Evolutionary conservation across 1,139 yeast species (phyloP).

Genomic region (Waltiozyma sp.): DNA sequence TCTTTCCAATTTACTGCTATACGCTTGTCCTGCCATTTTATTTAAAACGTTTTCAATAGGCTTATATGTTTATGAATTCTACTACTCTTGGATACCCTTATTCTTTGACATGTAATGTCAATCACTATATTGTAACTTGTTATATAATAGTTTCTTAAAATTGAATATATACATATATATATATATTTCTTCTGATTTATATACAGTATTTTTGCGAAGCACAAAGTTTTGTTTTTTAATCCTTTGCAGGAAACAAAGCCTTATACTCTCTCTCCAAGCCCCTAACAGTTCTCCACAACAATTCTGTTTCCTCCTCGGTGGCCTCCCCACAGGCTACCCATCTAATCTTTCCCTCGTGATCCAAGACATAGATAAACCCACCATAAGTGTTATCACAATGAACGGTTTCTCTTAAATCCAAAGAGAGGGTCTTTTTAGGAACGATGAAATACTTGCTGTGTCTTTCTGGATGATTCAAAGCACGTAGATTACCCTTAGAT

Average conservation of each 20-base stretch:
- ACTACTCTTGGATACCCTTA: too few species aligned
- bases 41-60: too few species aligned
- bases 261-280: slow-evolving; percentile 26
- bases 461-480: slow-evolving; percentile 36
- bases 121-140: too few species aligned
- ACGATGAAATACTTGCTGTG: slow-evolving; percentile 53
- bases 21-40: too few species aligned
- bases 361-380: slow-evolving; percentile 77
- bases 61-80: too few species aligned
- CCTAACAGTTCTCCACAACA: slow-evolving; percentile 56
- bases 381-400: slow-evolving; percentile 67
- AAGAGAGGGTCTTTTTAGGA: slow-evolving; percentile 49
- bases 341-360: slow-evolving; percentile 60
- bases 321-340: slow-evolving; percentile 92
- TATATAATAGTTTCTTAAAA: too few species aligned
- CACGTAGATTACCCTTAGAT: slow-evolving; percentile 35
- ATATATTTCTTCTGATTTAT: too few species aligned
- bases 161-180: too few species aligned
- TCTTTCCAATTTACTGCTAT: too few species aligned
- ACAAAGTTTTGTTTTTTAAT: slow-evolving; percentile 14
- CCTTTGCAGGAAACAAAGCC: slow-evolving; percentile 6
- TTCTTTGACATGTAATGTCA: too few species aligned
- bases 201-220: too few species aligned
- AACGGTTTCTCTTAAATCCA: slow-evolving; percentile 47
- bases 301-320: slow-evolving; percentile 45